Conservation (phyloP, 306 rosid genomes). For the Senna siamea region DNA sequence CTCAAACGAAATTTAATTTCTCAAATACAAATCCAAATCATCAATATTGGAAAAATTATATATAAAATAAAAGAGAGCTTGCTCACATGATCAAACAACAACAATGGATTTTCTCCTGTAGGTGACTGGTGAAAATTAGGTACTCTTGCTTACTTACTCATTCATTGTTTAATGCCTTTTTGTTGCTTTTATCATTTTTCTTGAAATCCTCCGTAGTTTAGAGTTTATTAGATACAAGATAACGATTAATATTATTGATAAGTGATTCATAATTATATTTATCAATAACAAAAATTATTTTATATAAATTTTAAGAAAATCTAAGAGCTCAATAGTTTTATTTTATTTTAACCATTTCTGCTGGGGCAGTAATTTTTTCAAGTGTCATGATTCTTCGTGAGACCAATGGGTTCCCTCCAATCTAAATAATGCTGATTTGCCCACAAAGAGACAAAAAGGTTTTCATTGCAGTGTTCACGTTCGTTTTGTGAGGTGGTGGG, state of each 20-base stretch:
- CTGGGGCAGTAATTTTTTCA: neutral
- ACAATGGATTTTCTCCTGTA: constrained; percentile 33
- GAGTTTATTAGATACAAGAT: too few relatives aligned
- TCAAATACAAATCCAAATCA: too few relatives aligned
- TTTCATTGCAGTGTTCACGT: constrained; percentile 40
- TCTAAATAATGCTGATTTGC: neutral
- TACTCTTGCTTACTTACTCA: neutral
- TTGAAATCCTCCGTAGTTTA: too few relatives aligned
- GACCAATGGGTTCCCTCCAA: too few relatives aligned
- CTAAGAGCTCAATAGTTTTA: neutral
- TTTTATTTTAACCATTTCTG: neutral
- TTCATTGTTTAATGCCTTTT: neutral
- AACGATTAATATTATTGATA: too few relatives aligned
- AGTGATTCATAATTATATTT: too few relatives aligned
- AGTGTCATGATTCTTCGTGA: too few relatives aligned
- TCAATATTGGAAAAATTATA: neutral
- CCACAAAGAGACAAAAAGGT: neutral
- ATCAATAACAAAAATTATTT: too few relatives aligned
- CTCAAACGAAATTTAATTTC: neutral
- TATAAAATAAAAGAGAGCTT: too few relatives aligned
- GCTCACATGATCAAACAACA: constrained; percentile 1
- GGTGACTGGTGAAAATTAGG: constrained; percentile 37
- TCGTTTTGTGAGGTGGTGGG: constrained; percentile 37
- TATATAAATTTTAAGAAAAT: too few relatives aligned
- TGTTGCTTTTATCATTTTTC: neutral